phyloP scores from a whole-genome alignment of 495 filamentous ascomycete species.

The Ramalina peruviana region DNA sequence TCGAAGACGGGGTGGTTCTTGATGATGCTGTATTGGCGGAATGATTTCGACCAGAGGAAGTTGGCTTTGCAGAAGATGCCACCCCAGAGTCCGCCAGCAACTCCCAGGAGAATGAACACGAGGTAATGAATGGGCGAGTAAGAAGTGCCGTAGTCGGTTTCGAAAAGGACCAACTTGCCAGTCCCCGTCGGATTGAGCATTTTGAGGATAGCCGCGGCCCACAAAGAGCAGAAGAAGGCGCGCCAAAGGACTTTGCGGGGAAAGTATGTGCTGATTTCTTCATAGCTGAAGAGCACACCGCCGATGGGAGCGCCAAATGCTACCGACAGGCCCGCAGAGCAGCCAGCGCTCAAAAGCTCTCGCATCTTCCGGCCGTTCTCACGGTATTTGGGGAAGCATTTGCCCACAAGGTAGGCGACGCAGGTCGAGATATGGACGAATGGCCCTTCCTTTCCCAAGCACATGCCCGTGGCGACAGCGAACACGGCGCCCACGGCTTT shows the following conservation, averaged over 20 bases:
- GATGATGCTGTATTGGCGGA: conserved; percentile 36
- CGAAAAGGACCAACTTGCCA: conserved; percentile 44
- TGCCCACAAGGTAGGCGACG: conserved; percentile 39
- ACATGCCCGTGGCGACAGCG: conserved; percentile 43
- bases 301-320: conserved; percentile 48
- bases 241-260: conserved; percentile 42
- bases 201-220: conserved; percentile 38
- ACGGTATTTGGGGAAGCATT: conserved; percentile 35
- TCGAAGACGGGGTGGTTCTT: conserved; percentile 40
- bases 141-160: conserved; percentile 40
- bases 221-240: conserved; percentile 42
- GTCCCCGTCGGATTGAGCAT: conserved; percentile 43
- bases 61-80: conserved; percentile 44
- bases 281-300: conserved; percentile 42
- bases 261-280: conserved; percentile 31
- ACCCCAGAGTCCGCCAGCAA: conserved; percentile 41
- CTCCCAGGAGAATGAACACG: conserved; percentile 38
- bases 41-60: conserved; percentile 40
- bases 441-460: conserved; percentile 44
- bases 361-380: conserved; percentile 39
- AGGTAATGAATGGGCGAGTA: conserved; percentile 41
- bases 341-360: conserved; percentile 41
- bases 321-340: conserved; percentile 40
- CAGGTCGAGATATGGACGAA: conserved; percentile 47
- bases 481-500: conserved; percentile 44